These are phyloP conservation scores for Akanthomyces lecanii DNA, from an alignment of 2,329 filamentous ascomycete species.

Conservation along the genomic window DNA sequence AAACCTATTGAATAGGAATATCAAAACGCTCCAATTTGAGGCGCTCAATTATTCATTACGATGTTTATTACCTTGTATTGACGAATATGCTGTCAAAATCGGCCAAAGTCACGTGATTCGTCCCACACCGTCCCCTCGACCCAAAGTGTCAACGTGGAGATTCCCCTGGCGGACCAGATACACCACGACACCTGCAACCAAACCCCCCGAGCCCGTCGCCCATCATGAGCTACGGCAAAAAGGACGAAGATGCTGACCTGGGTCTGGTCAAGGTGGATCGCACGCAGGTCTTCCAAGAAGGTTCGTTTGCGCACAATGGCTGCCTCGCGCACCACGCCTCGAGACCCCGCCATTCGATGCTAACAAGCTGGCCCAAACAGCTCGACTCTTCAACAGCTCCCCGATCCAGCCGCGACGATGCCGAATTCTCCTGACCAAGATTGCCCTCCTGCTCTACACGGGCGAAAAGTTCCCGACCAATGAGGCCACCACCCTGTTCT, in stretches of 20 bases:
- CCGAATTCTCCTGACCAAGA: conserved; percentile 94
- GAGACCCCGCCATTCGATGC: conserved; percentile 27
- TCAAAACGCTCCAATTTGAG: not conserved
- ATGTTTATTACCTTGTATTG: not conserved
- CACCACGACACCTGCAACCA: conserved; percentile 33
- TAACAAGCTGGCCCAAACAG: conserved; percentile 47
- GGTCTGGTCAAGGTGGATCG: conserved; percentile 96
- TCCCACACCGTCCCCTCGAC: conserved; percentile 27
- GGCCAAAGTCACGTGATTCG: conserved; percentile 30
- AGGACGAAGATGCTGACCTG: conserved; percentile 95
- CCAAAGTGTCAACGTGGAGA: conserved; percentile 38
- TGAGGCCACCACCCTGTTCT: conserved; percentile 97
- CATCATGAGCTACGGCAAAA: conserved; percentile 96
- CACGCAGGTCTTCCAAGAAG: conserved; percentile 98
- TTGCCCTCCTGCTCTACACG: conserved; percentile 91
- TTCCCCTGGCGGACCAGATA: conserved; percentile 30
- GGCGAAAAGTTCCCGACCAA: conserved; percentile 96
- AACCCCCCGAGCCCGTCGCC: conserved; percentile 35
- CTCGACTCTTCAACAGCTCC: conserved; percentile 95
- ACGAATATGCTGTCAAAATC: not conserved
- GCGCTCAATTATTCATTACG: not conserved
- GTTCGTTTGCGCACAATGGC: conserved; percentile 48
- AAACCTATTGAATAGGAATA: not conserved
- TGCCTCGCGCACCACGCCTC: conserved; percentile 14
- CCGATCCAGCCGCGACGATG: conserved; percentile 97